Evolutionary conservation across 1,139 yeast genomes (phyloP).

Genomic region (Lizanozyma gosingica): DNA sequence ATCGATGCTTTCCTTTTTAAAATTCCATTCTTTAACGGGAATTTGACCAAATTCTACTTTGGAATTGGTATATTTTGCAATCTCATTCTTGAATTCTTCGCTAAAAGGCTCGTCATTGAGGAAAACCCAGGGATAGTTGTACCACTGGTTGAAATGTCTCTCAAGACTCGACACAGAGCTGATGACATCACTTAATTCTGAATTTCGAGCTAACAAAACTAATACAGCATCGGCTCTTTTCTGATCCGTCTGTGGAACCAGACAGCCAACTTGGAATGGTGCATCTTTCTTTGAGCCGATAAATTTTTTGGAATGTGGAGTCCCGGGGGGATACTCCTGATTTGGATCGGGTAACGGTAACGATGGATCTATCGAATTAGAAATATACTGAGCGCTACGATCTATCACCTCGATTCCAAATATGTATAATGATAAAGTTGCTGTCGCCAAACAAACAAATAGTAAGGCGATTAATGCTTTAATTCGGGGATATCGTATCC

Average conservation of each 20-base stretch:
- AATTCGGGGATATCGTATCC: no score
- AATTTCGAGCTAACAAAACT: conserved; percentile 73
- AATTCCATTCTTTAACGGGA: conserved; percentile 60
- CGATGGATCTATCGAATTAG: not conserved
- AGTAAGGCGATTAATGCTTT: no score
- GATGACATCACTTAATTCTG: conserved; percentile 62
- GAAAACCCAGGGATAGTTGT: conserved; percentile 81
- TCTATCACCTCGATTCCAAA: not conserved
- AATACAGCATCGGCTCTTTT: conserved; percentile 66
- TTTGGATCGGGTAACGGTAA: not conserved
- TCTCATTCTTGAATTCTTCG: conserved; percentile 47
- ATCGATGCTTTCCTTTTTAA: conserved; percentile 31
- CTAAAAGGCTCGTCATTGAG: conserved; percentile 70
- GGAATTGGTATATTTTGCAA: conserved; percentile 43
- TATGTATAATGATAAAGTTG: not conserved
- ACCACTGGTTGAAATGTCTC: conserved; percentile 86
- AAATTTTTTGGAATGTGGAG: conserved; percentile 1
- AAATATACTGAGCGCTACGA: not conserved
- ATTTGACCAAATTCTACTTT: conserved; percentile 63
- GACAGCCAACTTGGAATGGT: conserved; percentile 48
- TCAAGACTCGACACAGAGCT: conserved; percentile 66
- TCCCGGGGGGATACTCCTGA: not conserved
- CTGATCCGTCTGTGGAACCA: conserved; percentile 22
- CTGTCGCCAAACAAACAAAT: no score
- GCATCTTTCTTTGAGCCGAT: conserved; percentile 25